Evolutionary conservation across 139 green algal species (phyloP).

Genomic region (Desmodesmus armatus): DNA sequence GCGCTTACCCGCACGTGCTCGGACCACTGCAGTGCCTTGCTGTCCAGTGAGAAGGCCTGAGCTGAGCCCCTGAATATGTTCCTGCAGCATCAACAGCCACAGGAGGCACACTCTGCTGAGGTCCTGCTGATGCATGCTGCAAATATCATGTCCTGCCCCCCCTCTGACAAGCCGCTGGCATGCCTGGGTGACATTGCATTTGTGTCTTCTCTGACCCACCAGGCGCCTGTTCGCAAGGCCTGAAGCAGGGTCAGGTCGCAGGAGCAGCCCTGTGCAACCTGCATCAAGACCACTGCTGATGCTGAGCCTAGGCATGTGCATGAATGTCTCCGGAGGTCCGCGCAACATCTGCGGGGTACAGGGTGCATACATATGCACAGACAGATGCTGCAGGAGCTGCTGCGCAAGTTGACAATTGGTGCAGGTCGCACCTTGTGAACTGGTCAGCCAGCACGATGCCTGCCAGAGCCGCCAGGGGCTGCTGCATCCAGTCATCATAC

Average conservation of each 20-base stretch:
- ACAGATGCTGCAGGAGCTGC: neutral
- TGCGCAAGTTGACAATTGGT: neutral
- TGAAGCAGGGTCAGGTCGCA: too few relatives aligned
- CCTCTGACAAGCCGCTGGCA: too few relatives aligned
- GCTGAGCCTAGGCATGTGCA: too few relatives aligned
- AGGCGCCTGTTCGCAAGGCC: too few relatives aligned
- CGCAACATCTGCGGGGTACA: neutral
- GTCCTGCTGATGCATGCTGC: neutral
- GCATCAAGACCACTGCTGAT: too few relatives aligned
- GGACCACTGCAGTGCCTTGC: slow-evolving; percentile 54
- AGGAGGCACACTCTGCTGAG: neutral
- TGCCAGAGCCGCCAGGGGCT: slow-evolving; percentile 40
- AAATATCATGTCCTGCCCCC: too few relatives aligned
- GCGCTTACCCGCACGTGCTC: slow-evolving; percentile 15
- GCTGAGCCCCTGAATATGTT: slow-evolving; percentile 57
- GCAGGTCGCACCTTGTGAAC: slow-evolving; percentile 48
- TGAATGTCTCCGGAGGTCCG: too few relatives aligned
- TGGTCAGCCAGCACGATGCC: slow-evolving; percentile 72
- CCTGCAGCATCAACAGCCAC: slow-evolving; percentile 30
- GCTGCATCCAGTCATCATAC: slow-evolving; percentile 46
- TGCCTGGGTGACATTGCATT: too few relatives aligned
- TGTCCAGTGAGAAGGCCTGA: slow-evolving; percentile 56
- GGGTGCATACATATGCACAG: neutral
- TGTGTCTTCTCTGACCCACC: too few relatives aligned
- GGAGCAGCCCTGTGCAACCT: too few relatives aligned